These are phyloP conservation scores for Exophiala xenobiotica DNA, from an alignment of 2,329 filamentous ascomycete species.

Conservation along the genomic window DNA sequence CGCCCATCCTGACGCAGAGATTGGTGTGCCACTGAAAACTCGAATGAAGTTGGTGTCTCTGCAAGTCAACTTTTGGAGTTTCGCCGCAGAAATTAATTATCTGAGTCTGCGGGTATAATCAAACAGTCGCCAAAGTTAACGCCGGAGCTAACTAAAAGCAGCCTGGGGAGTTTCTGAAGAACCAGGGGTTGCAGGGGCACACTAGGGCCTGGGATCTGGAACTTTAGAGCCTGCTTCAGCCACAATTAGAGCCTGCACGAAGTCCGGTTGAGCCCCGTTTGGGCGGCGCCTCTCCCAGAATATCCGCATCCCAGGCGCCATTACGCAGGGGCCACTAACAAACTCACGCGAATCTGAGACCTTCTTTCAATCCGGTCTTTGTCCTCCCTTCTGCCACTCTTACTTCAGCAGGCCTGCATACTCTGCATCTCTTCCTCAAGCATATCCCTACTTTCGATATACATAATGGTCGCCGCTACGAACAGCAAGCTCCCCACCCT, in stretches of 20 bases:
- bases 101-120: constrained; percentile 15
- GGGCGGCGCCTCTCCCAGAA: background rate
- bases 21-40: background rate
- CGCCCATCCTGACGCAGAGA: constrained; percentile 65
- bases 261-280: too few species aligned
- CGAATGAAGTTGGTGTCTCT: background rate
- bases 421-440: constrained; percentile 5
- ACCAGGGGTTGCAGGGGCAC: background rate
- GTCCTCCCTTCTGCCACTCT: constrained; percentile 1
- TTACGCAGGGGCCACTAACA: constrained; percentile 11
- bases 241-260: too few species aligned
- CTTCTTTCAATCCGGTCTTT: background rate
- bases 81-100: constrained; percentile 12
- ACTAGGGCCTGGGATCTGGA: background rate
- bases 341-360: constrained; percentile 7
- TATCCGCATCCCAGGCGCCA: background rate
- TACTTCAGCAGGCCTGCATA: constrained; percentile 5
- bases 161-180: background rate
- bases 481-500: constrained; percentile 51
- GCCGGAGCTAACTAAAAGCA: constrained; percentile 16
- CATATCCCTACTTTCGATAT: constrained; percentile 3
- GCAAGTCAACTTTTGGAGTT: background rate
- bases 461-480: constrained; percentile 21
- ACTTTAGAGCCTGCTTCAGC: background rate
- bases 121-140: constrained; percentile 6